A percentile compares a stretch with the other conserved stretches of the same genome.
These are phyloP conservation scores for Penicillium palitans DNA, from an alignment of 2,329 filamentous ascomycete species.

Conservation along the genomic window DNA sequence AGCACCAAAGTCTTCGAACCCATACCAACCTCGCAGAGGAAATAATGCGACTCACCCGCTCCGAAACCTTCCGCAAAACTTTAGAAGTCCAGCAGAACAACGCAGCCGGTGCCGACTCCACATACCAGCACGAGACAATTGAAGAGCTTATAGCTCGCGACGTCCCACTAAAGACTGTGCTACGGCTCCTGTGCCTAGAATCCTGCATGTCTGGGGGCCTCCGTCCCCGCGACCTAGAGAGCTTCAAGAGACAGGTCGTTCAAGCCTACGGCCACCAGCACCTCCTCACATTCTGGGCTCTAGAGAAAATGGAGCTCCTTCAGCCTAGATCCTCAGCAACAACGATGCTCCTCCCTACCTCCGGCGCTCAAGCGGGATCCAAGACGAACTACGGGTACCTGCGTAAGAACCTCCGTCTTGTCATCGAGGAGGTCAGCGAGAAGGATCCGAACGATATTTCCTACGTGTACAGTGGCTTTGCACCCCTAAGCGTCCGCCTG, in stretches of 20 bases:
- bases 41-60: conserved; percentile 87
- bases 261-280: conserved; percentile 96
- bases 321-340: conserved; percentile 73
- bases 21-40: conserved; percentile 93
- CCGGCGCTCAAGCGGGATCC: conserved; percentile 61
- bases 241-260: conserved; percentile 81
- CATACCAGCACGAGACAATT: conserved; percentile 83
- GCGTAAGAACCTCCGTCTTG: conserved; percentile 80
- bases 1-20: conserved; percentile 87
- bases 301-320: conserved; percentile 88
- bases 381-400: conserved; percentile 91
- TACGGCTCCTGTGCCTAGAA: conserved; percentile 86
- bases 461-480: conserved; percentile 98
- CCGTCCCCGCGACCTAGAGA: conserved; percentile 82
- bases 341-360: conserved; percentile 77
- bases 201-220: conserved; percentile 87
- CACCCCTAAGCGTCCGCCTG: conserved; percentile 84
- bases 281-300: conserved; percentile 78
- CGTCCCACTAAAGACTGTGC: conserved; percentile 74
- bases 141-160: conserved; percentile 93
- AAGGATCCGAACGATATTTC: conserved; percentile 90
- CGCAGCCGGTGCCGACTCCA: conserved; percentile 84
- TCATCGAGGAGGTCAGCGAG: conserved; percentile 95
- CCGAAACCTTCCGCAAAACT: conserved; percentile 82
- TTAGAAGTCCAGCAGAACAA: conserved; percentile 96